A percentile compares a stretch with the other conserved stretches of the same genome.
Evolutionary conservation across 139 green algal species (phyloP).

Genomic region (Chlamydomonas sphaeroides): DNA sequence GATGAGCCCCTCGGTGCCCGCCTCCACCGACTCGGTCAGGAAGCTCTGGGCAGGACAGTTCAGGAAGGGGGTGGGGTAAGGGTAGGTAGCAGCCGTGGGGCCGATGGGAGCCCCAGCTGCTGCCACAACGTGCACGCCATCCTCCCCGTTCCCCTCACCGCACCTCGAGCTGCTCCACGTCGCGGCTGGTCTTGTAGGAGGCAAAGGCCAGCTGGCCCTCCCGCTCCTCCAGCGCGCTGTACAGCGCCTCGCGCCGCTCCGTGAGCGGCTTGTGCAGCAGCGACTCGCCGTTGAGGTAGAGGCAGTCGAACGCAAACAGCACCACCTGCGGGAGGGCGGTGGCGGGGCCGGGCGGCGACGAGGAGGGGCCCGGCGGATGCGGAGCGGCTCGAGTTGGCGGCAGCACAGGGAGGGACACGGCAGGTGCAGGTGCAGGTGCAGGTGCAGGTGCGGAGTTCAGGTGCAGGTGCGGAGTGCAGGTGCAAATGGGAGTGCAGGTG

Average conservation of each 20-base stretch:
- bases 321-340: conserved; percentile 79
- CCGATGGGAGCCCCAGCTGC: too few relatives aligned
- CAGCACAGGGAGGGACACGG: too few relatives aligned
- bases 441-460: too few relatives aligned
- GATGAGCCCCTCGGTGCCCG: conserved; percentile 95
- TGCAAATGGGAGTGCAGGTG: too few relatives aligned
- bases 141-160: too few relatives aligned
- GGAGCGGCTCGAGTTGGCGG: too few relatives aligned
- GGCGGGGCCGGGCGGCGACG: too few relatives aligned
- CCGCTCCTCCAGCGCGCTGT: conserved; percentile 66
- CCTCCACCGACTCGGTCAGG: conserved; percentile 88
- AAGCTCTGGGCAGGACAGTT: conserved; percentile 71
- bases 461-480: too few relatives aligned
- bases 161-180: conserved; percentile 88
- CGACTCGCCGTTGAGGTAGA: conserved; percentile 92
- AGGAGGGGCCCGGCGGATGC: too few relatives aligned
- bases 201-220: conserved; percentile 87
- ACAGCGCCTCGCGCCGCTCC: conserved; percentile 81
- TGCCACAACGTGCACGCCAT: too few relatives aligned
- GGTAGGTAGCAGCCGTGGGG: too few relatives aligned
- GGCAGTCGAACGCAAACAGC: conserved; percentile 96
- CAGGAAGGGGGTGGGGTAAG: background rate
- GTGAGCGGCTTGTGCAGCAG: conserved; percentile 83
- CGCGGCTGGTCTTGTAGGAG: conserved; percentile 75
- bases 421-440: too few relatives aligned